Base-by-base conservation (phyloP, 2,329 filamentous ascomycete species). In the Alternaria solani region DNA sequence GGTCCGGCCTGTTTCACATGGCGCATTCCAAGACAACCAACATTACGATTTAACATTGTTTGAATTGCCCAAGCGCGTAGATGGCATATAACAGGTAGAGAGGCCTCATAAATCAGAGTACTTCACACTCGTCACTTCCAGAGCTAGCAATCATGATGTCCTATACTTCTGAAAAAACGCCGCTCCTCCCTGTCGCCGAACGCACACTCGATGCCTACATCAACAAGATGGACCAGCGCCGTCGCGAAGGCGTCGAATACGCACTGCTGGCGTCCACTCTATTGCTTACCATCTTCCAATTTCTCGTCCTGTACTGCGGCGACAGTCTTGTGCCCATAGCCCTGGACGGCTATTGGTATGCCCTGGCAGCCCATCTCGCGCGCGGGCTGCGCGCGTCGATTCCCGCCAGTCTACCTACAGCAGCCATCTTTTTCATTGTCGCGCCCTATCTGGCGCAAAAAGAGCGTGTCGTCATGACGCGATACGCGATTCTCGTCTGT, bases 401-500 rank as follows among this genome's bases (percentile, higher is more conserved):
- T 14, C 65, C 65, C 26, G 59, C 66, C 12, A 65, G 63, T 9
- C 52, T 73, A 5, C 71, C 70, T 2, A 71, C 66, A 1, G 61
- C 67, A 8, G 62, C 60, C 5, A 51, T 70, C 0, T 56, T 74
- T 16, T 68, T 73, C 57, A 32, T 73, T 38, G 65, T 63, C 5
- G 65, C 63, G 7, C 68, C 70, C 3, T 67, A 62, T 23, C 38
- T 73, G 9, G 64, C 63, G 12, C 63, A 57, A 16, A 56, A 57
- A n/a, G 64, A 69, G 39, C 57, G 49, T 7, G 48, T 72, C 12
- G 60, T 63, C 3, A 51, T 63, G 41, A 63, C 57, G 41, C 61
- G 69, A 39, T 72, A 72, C 39, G 47, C 66, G 28, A 61, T 67
- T 6, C 48, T 73, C 34, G 59, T 73, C 25, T 68, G 65, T 51